phyloP scores from a whole-genome alignment of 2,329 filamentous ascomycete species.

The Fusarium veterinarium region DNA sequence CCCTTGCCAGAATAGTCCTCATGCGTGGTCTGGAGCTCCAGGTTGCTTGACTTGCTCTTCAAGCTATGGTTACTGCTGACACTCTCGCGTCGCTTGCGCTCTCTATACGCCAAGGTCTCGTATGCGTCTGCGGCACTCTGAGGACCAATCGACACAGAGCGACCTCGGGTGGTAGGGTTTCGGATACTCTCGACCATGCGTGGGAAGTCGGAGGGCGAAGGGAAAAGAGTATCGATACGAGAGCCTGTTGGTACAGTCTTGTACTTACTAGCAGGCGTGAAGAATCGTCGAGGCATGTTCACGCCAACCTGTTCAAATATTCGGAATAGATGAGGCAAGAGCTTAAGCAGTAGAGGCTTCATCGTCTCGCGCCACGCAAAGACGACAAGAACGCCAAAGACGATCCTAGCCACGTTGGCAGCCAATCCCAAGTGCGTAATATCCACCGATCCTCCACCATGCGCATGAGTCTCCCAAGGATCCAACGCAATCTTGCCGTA shows the following conservation, averaged over 20 bases:
- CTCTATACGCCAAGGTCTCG: slow-evolving; percentile 91
- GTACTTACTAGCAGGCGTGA: slow-evolving; percentile 90
- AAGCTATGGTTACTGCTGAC: slow-evolving; percentile 63
- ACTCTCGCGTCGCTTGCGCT: slow-evolving; percentile 69
- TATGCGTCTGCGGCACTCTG: slow-evolving; percentile 97
- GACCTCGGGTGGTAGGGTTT: slow-evolving; percentile 74
- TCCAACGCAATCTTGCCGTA: slow-evolving; percentile 68
- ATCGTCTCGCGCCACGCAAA: slow-evolving; percentile 91
- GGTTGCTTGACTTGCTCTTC: slow-evolving; percentile 57
- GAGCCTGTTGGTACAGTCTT: slow-evolving; percentile 78
- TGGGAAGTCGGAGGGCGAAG: slow-evolving; percentile 87
- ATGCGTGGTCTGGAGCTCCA: slow-evolving; percentile 55
- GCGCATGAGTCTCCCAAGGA: slow-evolving; percentile 57
- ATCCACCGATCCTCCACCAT: slow-evolving; percentile 69
- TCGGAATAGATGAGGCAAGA: slow-evolving; percentile 88
- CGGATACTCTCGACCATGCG: slow-evolving; percentile 84
- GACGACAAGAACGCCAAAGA: slow-evolving; percentile 84
- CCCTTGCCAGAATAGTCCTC: slow-evolving; percentile 54
- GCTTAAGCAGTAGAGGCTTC: slow-evolving; percentile 83
- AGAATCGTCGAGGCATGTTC: slow-evolving; percentile 88
- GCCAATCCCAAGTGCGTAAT: slow-evolving; percentile 74
- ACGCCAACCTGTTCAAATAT: slow-evolving; percentile 83
- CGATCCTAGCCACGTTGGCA: slow-evolving; percentile 73
- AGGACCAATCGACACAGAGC: slow-evolving; percentile 89
- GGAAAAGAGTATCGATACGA: slow-evolving; percentile 85